These are phyloP conservation scores for Toxicodendron radicans DNA, from an alignment of 345 rosid genomes.

Conservation along the genomic window DNA sequence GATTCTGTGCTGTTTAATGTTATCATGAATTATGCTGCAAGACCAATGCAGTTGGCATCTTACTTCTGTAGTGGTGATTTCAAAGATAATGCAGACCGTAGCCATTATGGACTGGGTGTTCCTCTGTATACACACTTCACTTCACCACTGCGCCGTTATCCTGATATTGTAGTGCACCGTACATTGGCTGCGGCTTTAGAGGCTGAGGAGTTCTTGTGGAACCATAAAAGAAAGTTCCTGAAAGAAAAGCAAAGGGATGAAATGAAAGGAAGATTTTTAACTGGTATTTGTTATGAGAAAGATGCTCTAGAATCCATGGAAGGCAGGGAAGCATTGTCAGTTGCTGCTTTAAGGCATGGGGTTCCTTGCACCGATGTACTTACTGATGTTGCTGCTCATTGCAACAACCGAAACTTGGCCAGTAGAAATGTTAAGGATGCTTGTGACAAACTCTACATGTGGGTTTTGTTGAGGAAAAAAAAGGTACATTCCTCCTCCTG, in stretches of 20 bases:
- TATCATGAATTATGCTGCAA: conserved; percentile 67
- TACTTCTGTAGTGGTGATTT: conserved; percentile 80
- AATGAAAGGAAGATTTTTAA: conserved; percentile 42
- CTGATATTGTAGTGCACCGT: conserved; percentile 88
- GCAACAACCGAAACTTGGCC: conserved; percentile 73
- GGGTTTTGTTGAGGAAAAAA: conserved; percentile 71
- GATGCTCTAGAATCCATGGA: conserved; percentile 57
- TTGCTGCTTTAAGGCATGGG: conserved; percentile 61
- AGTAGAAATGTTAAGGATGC: conserved; percentile 74
- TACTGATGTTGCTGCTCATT: conserved; percentile 55
- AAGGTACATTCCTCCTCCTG: conserved; percentile 40
- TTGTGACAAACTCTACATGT: conserved; percentile 77
- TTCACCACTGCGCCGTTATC: conserved; percentile 85
- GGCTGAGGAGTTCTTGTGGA: conserved; percentile 58
- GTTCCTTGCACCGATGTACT: conserved; percentile 53
- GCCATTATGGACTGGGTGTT: conserved; percentile 81
- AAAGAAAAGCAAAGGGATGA: conserved; percentile 19
- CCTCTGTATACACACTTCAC: conserved; percentile 94
- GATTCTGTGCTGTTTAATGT: conserved; percentile 63
- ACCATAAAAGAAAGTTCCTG: conserved; percentile 20
- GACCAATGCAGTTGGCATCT: conserved; percentile 75
- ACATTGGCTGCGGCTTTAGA: conserved; percentile 81
- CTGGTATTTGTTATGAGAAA: conserved; percentile 58
- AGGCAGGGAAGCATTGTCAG: conserved; percentile 55
- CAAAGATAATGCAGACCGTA: conserved; percentile 61